Evolutionary conservation across 225 moss, liverwort and hornwort species (phyloP).

Genomic region (Lunularia cruciata): DNA sequence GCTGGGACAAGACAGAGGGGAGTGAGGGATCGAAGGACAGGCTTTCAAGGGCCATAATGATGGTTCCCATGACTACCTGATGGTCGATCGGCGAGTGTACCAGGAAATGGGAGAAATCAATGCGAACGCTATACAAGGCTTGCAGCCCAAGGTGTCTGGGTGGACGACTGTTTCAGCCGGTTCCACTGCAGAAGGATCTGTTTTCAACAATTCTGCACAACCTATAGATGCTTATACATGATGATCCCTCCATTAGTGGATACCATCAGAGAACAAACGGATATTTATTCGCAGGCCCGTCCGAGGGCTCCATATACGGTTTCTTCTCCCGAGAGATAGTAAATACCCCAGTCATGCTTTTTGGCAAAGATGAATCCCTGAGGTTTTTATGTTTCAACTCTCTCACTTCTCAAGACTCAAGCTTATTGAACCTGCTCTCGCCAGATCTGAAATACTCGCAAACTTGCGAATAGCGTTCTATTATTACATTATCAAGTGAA

Average conservation of each 20-base stretch:
- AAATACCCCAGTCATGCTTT: too few relatives aligned
- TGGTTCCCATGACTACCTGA: constrained; percentile 39
- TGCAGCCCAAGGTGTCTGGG: constrained; percentile 47
- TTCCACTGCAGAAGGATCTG: constrained; percentile 6
- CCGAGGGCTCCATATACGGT: background rate
- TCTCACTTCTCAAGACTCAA: too few relatives aligned
- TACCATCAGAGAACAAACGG: constrained; percentile 32
- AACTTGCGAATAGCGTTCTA: too few relatives aligned
- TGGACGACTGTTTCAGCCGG: constrained; percentile 36
- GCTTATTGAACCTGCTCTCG: too few relatives aligned
- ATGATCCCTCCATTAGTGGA: constrained; percentile 40
- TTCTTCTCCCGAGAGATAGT: background rate
- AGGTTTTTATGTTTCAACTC: too few relatives aligned
- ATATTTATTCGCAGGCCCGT: background rate
- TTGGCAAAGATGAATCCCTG: too few relatives aligned
- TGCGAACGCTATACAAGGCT: constrained; percentile 38
- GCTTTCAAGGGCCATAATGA: constrained; percentile 41
- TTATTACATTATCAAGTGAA: too few relatives aligned
- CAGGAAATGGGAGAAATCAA: constrained; percentile 59
- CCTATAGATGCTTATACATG: constrained; percentile 30
- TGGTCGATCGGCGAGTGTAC: constrained; percentile 50
- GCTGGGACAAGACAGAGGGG: too few relatives aligned
- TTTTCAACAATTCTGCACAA: constrained; percentile 1
- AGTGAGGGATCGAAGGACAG: too few relatives aligned
- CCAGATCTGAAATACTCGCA: too few relatives aligned